Conservation (phyloP, 176 grass and related monocot genomes). For the Themeda triandra region DNA sequence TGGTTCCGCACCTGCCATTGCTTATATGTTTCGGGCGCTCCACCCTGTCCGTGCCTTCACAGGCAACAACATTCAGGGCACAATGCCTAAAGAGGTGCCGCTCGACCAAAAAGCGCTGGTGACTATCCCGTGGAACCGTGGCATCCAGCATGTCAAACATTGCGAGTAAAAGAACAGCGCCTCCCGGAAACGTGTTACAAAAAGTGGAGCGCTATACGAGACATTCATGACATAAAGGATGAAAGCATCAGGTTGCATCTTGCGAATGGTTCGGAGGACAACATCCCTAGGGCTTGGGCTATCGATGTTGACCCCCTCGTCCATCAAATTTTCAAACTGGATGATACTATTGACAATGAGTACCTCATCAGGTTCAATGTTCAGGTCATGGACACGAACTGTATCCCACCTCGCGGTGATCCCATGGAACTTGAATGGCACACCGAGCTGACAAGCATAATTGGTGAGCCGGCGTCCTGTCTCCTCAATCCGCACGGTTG, state of each 20-base stretch:
- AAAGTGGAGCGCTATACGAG: conserved; percentile 25
- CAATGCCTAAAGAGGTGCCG: not conserved
- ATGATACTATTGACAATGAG: conserved; percentile 33
- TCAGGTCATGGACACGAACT: conserved; percentile 6
- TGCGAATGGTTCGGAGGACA: too few species aligned
- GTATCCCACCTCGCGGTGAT: conserved; percentile 40
- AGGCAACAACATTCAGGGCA: not conserved
- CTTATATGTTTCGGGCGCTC: conserved; percentile 57
- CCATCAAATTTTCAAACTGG: conserved; percentile 32
- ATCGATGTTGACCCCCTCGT: conserved; percentile 14
- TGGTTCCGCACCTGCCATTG: conserved; percentile 64
- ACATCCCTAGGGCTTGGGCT: conserved; percentile 31
- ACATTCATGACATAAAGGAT: conserved; percentile 38
- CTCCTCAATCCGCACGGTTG: conserved; percentile 31
- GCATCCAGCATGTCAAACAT: conserved; percentile 39
- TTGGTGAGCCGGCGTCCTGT: conserved; percentile 33
- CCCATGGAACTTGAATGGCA: conserved; percentile 39
- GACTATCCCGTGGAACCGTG: not conserved
- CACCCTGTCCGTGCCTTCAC: not conserved
- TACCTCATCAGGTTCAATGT: conserved; percentile 27
- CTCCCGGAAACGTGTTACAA: conserved; percentile 40
- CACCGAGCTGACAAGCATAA: conserved; percentile 14
- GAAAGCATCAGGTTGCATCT: conserved; percentile 37
- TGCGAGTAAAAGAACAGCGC: conserved; percentile 35
- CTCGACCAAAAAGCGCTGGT: not conserved